Evolutionary conservation across 148 eudicot genomes (phyloP).

Genomic region (Camellia lanceoleosa): DNA sequence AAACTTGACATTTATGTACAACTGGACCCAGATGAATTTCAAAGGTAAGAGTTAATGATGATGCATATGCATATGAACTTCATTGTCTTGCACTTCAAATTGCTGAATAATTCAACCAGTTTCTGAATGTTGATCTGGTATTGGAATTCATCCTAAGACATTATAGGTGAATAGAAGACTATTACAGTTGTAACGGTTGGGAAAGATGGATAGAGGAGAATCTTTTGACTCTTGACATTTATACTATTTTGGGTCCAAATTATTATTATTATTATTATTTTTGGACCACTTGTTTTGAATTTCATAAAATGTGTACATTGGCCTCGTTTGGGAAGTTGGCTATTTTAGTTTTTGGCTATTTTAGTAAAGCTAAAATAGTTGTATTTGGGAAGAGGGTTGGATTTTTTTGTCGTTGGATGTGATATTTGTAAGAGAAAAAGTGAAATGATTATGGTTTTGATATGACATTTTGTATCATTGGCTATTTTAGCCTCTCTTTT

Average conservation of each 20-base stretch:
- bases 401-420: no score
- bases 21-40: background rate
- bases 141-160: background rate
- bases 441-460: no score
- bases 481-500: background rate
- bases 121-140: background rate
- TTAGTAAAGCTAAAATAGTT: no score
- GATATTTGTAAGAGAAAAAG: no score
- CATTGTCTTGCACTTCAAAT: background rate
- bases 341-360: no score
- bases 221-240: background rate
- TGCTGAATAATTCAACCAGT: background rate
- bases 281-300: background rate
- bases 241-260: no score
- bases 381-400: no score
- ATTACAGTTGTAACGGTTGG: no score
- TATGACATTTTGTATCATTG: no score
- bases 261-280: background rate
- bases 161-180: no score
- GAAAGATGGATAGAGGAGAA: background rate
- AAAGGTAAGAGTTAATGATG: background rate
- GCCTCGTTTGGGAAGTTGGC: no score
- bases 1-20: background rate
- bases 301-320: background rate
- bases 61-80: background rate